Conservation (phyloP, 2,329 filamentous ascomycete genomes). For the Chlorencoelia australis region DNA sequence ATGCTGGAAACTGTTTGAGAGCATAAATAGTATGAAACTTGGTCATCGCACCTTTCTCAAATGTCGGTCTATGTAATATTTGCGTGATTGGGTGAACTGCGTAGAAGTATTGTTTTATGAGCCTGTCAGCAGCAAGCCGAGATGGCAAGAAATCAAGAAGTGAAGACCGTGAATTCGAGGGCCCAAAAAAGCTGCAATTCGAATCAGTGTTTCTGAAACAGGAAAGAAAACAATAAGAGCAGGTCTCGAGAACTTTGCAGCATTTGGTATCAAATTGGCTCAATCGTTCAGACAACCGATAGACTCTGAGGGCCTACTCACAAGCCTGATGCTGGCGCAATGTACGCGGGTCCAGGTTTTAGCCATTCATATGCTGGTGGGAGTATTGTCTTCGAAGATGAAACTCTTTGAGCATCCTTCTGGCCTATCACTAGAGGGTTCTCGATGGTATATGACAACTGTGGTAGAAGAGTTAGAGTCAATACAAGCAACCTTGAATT, state of each 20-base stretch:
- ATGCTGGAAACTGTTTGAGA: no score
- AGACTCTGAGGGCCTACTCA: no score
- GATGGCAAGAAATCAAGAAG: slow-evolving; percentile 53
- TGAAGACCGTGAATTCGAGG: slow-evolving; percentile 36
- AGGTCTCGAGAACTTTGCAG: no score
- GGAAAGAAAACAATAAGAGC: slow-evolving; percentile 19
- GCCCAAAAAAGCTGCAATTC: slow-evolving; percentile 53
- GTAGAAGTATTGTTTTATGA: slow-evolving; percentile 57
- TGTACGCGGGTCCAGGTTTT: slow-evolving; percentile 53
- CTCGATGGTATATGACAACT: no score
- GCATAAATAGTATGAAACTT: no score
- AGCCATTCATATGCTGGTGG: slow-evolving; percentile 41
- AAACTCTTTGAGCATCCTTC: no score
- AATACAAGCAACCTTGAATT: no score
- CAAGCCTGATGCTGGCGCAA: slow-evolving; percentile 53
- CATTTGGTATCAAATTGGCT: not conserved
- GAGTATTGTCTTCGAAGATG: slow-evolving; percentile 9
- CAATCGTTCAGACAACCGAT: no score
- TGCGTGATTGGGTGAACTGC: slow-evolving; percentile 59
- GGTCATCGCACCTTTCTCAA: no score
- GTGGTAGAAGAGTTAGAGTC: no score
- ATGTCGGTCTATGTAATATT: slow-evolving; percentile 44
- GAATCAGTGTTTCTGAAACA: slow-evolving; percentile 16
- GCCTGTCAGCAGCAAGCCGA: slow-evolving; percentile 44
- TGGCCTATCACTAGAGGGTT: no score